Percentiles rank a stretch among this genome's conserved stretches.
Conservation (phyloP, 2,329 filamentous ascomycete genomes). For the Epichloe gansuensis region DNA sequence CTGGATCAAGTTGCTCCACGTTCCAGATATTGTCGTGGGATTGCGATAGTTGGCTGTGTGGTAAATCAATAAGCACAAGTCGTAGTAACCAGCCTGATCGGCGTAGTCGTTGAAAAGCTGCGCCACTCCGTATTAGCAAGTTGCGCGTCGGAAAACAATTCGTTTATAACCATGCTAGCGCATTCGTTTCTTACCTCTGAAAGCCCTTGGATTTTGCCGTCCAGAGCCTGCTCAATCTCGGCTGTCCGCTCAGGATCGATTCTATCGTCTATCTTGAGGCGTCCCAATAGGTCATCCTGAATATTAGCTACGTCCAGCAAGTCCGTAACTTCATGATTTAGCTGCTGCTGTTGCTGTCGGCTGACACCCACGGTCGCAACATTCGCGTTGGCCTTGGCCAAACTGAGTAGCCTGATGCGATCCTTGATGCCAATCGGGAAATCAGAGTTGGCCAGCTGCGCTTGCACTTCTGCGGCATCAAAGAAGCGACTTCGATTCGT, state of each 20-base stretch:
- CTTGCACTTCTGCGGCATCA: constrained; percentile 78
- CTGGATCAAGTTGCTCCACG: constrained; percentile 74
- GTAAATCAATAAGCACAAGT: constrained; percentile 86
- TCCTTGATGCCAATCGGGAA: constrained; percentile 71
- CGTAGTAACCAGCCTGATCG: constrained; percentile 84
- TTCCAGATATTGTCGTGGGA: constrained; percentile 67
- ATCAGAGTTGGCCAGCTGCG: constrained; percentile 69
- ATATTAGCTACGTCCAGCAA: constrained; percentile 88
- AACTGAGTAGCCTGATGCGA: constrained; percentile 78
- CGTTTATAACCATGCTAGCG: background rate
- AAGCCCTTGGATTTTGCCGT: constrained; percentile 66
- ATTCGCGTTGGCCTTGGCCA: constrained; percentile 85
- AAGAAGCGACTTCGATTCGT: constrained; percentile 74
- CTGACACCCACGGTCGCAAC: constrained; percentile 67
- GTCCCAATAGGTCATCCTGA: constrained; percentile 79
- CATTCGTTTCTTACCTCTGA: constrained; percentile 51
- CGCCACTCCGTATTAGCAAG: background rate
- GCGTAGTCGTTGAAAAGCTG: constrained; percentile 90
- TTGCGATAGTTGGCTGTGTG: constrained; percentile 86
- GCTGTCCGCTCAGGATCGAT: constrained; percentile 50
- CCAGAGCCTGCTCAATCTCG: constrained; percentile 55
- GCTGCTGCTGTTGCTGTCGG: constrained; percentile 69
- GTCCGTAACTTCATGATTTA: constrained; percentile 75
- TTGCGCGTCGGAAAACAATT: constrained; percentile 5
- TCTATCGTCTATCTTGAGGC: constrained; percentile 60